Evolutionary conservation across 192 early-diverging fungal genomes (phyloP).

Genomic region (Umbelopsis vinacea): DNA sequence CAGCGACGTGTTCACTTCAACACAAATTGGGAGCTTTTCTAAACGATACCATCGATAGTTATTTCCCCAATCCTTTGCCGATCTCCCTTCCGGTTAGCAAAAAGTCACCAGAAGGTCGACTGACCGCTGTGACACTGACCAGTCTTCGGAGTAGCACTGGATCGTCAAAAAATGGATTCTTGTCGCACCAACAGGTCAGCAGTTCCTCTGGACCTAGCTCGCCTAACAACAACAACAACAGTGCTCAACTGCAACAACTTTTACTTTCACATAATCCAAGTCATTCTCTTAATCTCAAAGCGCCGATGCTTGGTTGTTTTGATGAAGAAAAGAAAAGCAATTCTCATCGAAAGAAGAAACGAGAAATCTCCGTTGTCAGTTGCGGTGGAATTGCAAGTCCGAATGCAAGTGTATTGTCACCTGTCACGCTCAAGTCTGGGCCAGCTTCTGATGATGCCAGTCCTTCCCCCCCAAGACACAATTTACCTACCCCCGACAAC

Average conservation of each 20-base stretch:
- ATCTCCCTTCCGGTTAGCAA: slow-evolving; percentile 38
- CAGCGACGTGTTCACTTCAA: slow-evolving; percentile 80
- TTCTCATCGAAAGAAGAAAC: slow-evolving; percentile 1
- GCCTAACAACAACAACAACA: slow-evolving; percentile 10
- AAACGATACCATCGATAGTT: slow-evolving; percentile 70
- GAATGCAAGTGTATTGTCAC: slow-evolving; percentile 18
- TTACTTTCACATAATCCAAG: slow-evolving; percentile 25
- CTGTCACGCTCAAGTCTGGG: slow-evolving; percentile 16
- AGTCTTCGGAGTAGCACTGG: slow-evolving; percentile 22
- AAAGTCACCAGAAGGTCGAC: slow-evolving; percentile 23
- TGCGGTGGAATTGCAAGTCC: slow-evolving; percentile 4
- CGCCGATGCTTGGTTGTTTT: slow-evolving; percentile 31
- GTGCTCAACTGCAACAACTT: slow-evolving; percentile 36
- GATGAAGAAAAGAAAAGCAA: slow-evolving; percentile 21
- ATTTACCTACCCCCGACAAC: slow-evolving; percentile 28
- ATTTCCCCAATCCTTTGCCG: slow-evolving; percentile 68
- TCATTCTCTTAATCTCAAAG: slow-evolving; percentile 28
- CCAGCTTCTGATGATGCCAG: background rate
- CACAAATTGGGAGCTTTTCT: slow-evolving; percentile 76
- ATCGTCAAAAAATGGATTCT: slow-evolving; percentile 12
- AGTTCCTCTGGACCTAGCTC: slow-evolving; percentile 19
- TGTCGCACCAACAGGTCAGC: slow-evolving; percentile 1
- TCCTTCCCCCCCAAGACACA: slow-evolving; percentile 17
- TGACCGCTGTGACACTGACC: slow-evolving; percentile 32
- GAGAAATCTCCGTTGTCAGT: slow-evolving; percentile 26